phyloP scores from a whole-genome alignment of 805 yeast species.

The Candida mattraensis region DNA sequence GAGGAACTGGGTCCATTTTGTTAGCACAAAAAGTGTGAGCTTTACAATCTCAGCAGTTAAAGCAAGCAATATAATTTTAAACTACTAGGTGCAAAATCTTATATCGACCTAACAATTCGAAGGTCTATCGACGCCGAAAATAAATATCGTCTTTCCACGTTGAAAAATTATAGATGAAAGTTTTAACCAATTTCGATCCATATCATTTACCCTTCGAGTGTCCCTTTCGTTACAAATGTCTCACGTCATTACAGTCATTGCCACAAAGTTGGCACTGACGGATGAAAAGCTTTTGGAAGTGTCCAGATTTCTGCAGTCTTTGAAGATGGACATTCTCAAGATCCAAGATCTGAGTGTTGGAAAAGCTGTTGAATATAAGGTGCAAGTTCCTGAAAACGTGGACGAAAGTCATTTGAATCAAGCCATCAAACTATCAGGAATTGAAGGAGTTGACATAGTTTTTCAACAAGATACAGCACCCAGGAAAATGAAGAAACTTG shows the following conservation, averaged over 20 bases:
- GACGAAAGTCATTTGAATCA: conserved; percentile 20
- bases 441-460: conserved; percentile 40
- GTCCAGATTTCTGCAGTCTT: conserved; percentile 25
- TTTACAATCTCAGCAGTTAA: no score
- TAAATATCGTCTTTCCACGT: no score
- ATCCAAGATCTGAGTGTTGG: conserved; percentile 32
- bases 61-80: no score
- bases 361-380: conserved; percentile 41
- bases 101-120: no score
- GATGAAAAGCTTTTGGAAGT: conserved; percentile 23
- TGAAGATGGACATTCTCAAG: conserved; percentile 33
- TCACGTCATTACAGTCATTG: conserved; percentile 33
- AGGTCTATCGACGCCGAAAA: conserved; percentile 3
- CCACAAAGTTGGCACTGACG: conserved; percentile 24
- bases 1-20: conserved; percentile 16
- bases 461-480: conserved; percentile 36
- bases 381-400: conserved; percentile 22
- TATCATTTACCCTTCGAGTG: background rate
- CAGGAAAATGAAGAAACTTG: conserved; percentile 51
- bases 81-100: no score
- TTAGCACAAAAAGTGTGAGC: conserved; percentile 1
- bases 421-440: conserved; percentile 23
- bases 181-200: background rate
- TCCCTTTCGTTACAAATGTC: conserved; percentile 24
- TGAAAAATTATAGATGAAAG: no score